phyloP scores from a whole-genome alignment of 2,329 filamentous ascomycete genomes.

The Alternaria sp. region DNA sequence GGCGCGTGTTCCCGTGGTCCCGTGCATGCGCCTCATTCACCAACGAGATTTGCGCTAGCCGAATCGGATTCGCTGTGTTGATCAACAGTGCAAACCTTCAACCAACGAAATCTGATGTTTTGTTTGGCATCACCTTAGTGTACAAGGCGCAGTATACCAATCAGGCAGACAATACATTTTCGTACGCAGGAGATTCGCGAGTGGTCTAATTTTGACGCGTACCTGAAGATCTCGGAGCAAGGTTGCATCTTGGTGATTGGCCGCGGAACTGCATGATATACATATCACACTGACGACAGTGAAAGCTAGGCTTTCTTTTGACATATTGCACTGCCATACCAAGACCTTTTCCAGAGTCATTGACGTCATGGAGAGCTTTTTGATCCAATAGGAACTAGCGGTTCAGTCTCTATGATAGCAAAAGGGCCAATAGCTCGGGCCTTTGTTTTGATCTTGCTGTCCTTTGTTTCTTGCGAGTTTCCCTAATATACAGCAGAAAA shows the following conservation, averaged over 20 bases:
- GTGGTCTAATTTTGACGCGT: not conserved
- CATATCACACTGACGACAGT: not conserved
- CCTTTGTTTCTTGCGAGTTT: not conserved
- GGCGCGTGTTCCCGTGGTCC: conserved; percentile 45
- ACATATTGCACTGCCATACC: conserved; percentile 5
- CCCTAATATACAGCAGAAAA: not conserved
- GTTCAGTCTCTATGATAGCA: conserved; percentile 6
- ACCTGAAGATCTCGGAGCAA: conserved; percentile 7
- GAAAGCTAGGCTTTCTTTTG: not conserved
- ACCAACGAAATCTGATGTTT: not conserved
- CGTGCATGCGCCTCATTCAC: conserved; percentile 49
- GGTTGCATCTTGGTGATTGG: conserved; percentile 6
- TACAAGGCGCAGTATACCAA: not conserved
- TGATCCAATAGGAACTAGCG: conserved; percentile 17
- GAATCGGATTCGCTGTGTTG: conserved; percentile 2
- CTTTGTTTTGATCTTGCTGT: not conserved
- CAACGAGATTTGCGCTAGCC: conserved; percentile 31
- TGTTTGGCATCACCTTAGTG: not conserved
- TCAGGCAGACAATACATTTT: not conserved
- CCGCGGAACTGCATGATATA: not conserved
- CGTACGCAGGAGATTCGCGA: not conserved
- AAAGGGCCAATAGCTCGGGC: conserved; percentile 4
- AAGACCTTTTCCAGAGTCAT: conserved; percentile 13
- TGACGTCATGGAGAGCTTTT: conserved; percentile 18
- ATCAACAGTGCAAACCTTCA: not conserved